These are phyloP conservation scores for Populus davidiana DNA, from an alignment of 345 rosid species.

Conservation along the genomic window DNA sequence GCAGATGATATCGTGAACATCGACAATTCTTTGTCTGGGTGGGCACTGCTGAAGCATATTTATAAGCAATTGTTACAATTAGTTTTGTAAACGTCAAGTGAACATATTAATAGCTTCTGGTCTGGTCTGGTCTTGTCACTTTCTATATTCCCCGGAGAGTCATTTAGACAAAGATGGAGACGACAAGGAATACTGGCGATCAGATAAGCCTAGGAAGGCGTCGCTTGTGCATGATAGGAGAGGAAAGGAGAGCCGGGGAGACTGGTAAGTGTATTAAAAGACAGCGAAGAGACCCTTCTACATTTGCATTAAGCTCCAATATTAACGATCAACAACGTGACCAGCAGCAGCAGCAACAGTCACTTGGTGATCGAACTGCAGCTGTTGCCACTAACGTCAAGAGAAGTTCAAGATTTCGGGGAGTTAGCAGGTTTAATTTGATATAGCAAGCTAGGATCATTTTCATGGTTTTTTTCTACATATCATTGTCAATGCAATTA, in stretches of 20 bases:
- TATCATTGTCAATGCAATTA: not conserved
- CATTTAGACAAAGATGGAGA: conserved; percentile 2
- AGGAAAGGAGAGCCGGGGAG: conserved; percentile 2
- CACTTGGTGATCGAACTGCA: not conserved
- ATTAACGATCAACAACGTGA: conserved; percentile 8
- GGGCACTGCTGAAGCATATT: not conserved
- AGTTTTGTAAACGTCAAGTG: not conserved
- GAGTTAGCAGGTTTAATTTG: conserved; percentile 36
- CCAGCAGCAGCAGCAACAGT: not conserved
- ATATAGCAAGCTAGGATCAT: not conserved
- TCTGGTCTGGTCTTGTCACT: not conserved
- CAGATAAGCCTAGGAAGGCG: conserved; percentile 1
- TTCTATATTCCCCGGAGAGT: not conserved
- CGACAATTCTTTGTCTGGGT: conserved; percentile 18
- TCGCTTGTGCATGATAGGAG: conserved; percentile 11
- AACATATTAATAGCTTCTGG: not conserved
- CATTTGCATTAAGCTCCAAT: conserved; percentile 9
- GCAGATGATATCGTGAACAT: conserved; percentile 13
- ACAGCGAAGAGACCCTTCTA: conserved; percentile 27
- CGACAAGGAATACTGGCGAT: conserved; percentile 15
- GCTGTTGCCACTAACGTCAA: conserved; percentile 31
- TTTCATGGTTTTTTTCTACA: not conserved
- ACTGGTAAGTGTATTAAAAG: conserved; percentile 25
- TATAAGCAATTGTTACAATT: not conserved
- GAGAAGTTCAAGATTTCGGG: conserved; percentile 46